Percentiles rank a stretch among this genome's conserved stretches.
phyloP scores from a whole-genome alignment of 208 protist species.

The Zelonia costaricensis region DNA sequence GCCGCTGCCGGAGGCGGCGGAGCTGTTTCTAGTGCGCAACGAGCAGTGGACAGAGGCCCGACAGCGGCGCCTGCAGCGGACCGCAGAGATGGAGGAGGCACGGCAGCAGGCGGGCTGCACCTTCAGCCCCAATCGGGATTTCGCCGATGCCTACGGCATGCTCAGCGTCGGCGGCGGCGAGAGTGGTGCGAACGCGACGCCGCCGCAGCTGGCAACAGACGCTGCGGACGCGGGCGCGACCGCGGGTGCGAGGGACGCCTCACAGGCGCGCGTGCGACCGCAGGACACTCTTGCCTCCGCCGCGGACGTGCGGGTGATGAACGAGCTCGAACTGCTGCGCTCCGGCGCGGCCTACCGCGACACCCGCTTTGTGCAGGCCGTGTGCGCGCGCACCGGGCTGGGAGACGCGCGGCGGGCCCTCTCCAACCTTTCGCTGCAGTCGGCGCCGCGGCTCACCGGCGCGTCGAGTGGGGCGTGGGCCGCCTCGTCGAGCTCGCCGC shows the following conservation, averaged over 20 bases:
- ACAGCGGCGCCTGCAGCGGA: constrained; percentile 21
- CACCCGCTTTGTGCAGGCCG: constrained; percentile 21
- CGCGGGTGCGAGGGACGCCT: constrained; percentile 4
- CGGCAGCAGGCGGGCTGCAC: constrained; percentile 24
- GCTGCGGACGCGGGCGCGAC: background rate
- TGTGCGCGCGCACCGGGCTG: constrained; percentile 18
- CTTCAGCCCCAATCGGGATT: constrained; percentile 27
- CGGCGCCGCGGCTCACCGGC: constrained; percentile 21
- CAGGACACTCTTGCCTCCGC: constrained; percentile 49
- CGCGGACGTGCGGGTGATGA: constrained; percentile 59
- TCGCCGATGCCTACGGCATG: background rate
- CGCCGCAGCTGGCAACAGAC: background rate
- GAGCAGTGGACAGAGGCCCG: constrained; percentile 39
- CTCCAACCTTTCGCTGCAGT: constrained; percentile 32
- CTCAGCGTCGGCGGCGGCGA: background rate
- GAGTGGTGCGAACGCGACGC: background rate
- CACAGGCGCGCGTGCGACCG: constrained; percentile 7
- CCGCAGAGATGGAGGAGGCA: constrained; percentile 21
- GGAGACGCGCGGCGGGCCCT: constrained; percentile 18
- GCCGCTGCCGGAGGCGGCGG: constrained; percentile 13
- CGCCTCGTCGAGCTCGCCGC: background rate
- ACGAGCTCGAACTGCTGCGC: constrained; percentile 75
- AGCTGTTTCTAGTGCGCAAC: constrained; percentile 42
- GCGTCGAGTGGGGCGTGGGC: background rate
- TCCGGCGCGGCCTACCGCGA: constrained; percentile 41